Percentiles rank a stretch among this genome's conserved stretches.
Conservation (phyloP, 208 protist species). For the Tritrichomonas musculus region DNA sequence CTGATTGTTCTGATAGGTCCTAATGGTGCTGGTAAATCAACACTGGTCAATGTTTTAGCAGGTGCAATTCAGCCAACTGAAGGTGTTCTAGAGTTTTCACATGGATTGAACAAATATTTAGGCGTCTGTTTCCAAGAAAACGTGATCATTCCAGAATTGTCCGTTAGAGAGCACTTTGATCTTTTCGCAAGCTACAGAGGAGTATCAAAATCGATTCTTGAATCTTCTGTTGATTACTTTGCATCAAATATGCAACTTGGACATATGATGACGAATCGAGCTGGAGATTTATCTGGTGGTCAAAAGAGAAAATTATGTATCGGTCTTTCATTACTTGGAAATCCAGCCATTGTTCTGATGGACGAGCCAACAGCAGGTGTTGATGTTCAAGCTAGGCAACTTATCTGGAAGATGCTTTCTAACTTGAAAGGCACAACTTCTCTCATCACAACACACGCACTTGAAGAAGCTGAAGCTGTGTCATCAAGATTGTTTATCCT, state of each 20-base stretch:
- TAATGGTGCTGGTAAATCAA: constrained; percentile 20
- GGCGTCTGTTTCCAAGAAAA: neutral
- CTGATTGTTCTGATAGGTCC: neutral
- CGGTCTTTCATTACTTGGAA: neutral
- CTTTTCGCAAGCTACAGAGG: neutral
- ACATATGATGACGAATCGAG: neutral
- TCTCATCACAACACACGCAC: constrained; percentile 9
- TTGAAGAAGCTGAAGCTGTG: constrained; percentile 27
- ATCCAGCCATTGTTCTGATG: constrained; percentile 19
- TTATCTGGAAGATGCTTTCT: neutral
- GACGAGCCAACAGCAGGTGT: constrained; percentile 31
- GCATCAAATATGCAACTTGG: neutral
- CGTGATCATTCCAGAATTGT: neutral
- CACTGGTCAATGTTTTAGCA: neutral
- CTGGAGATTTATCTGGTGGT: constrained; percentile 28
- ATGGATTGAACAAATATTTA: neutral
- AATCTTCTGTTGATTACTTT: neutral
- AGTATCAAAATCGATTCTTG: neutral
- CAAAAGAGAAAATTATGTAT: constrained; percentile 28
- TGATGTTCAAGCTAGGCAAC: neutral
- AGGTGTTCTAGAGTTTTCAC: neutral
- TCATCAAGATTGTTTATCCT: neutral
- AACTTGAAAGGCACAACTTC: neutral
- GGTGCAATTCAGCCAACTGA: neutral
- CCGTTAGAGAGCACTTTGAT: constrained; percentile 22